Conservation (phyloP, 2,329 filamentous ascomycete genomes). For the Claviceps quebecensis region DNA sequence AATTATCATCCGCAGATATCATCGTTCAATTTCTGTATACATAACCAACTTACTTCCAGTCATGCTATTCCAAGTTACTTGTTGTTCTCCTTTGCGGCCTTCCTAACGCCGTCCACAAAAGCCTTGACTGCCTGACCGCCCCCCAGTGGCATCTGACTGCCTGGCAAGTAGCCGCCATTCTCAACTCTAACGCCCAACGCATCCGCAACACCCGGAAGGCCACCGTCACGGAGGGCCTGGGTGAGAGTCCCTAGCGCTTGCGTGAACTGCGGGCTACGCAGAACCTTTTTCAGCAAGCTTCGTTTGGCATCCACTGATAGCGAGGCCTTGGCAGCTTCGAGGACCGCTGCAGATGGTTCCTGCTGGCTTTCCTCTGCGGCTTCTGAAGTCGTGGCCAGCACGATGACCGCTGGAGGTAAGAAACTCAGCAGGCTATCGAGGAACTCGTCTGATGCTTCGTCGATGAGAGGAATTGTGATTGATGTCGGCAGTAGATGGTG, state of each 20-base stretch:
- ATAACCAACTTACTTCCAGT: too few species aligned
- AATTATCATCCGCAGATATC: neutral
- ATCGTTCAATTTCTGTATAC: too few species aligned
- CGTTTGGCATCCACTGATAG: constrained; percentile 68
- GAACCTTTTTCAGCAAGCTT: constrained; percentile 61
- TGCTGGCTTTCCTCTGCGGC: constrained; percentile 40
- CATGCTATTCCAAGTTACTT: constrained; percentile 9
- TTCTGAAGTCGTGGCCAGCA: constrained; percentile 54
- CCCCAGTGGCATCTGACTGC: constrained; percentile 70
- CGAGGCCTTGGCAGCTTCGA: constrained; percentile 60
- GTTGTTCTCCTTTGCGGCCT: constrained; percentile 49
- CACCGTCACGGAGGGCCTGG: constrained; percentile 77
- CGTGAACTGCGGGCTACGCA: constrained; percentile 79
- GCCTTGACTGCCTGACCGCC: constrained; percentile 81
- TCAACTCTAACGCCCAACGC: constrained; percentile 68
- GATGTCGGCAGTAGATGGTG: constrained; percentile 70
- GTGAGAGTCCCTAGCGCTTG: constrained; percentile 79
- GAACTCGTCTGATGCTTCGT: constrained; percentile 46
- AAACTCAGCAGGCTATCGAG: constrained; percentile 64
- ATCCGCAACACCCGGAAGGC: constrained; percentile 77
- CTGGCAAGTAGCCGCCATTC: constrained; percentile 69
- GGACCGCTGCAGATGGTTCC: constrained; percentile 54
- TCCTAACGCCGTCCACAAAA: constrained; percentile 81
- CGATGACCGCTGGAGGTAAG: constrained; percentile 64
- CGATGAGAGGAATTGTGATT: constrained; percentile 64